Evolutionary conservation across 805 yeast species (phyloP).

Genomic region (Cyberlindnera americana): DNA sequence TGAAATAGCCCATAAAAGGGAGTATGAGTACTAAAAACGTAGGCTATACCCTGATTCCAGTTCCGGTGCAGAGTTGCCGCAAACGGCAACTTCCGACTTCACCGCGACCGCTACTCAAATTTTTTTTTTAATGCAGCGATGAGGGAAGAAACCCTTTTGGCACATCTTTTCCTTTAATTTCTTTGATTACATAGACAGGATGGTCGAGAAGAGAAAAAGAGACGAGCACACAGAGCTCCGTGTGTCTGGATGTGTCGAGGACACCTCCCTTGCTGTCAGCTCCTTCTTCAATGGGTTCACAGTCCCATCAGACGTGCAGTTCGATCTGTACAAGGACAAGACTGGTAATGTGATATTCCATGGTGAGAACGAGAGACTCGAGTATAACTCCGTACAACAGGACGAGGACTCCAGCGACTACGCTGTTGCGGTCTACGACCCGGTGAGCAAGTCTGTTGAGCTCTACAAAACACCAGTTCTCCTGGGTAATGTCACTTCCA

Average conservation of each 20-base stretch:
- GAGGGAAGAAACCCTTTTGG: too few species aligned
- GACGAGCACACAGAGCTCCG: slow-evolving; percentile 40
- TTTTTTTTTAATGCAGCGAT: too few species aligned
- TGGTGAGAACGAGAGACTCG: slow-evolving; percentile 73
- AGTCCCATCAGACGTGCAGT: slow-evolving; percentile 53
- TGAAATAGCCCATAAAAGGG: too few species aligned
- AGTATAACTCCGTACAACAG: slow-evolving; percentile 58
- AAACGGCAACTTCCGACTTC: too few species aligned
- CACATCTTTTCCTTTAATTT: neutral
- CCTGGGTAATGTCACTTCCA: slow-evolving; percentile 60
- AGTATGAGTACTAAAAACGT: too few species aligned
- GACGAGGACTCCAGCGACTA: slow-evolving; percentile 43
- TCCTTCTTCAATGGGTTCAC: slow-evolving; percentile 78
- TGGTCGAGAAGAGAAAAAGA: slow-evolving; percentile 31
- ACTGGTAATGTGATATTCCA: slow-evolving; percentile 51
- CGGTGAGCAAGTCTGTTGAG: slow-evolving; percentile 57
- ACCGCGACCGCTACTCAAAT: too few species aligned
- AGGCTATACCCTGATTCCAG: too few species aligned
- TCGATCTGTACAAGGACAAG: slow-evolving; percentile 53
- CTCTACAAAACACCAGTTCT: slow-evolving; percentile 62
- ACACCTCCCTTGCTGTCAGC: slow-evolving; percentile 53
- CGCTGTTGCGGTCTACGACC: slow-evolving; percentile 76
- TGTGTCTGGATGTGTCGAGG: slow-evolving; percentile 35
- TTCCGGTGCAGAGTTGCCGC: too few species aligned
- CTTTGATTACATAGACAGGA: neutral